These are phyloP conservation scores for Begonia fuchsioides DNA, from an alignment of 306 rosid species.

Conservation along the genomic window DNA sequence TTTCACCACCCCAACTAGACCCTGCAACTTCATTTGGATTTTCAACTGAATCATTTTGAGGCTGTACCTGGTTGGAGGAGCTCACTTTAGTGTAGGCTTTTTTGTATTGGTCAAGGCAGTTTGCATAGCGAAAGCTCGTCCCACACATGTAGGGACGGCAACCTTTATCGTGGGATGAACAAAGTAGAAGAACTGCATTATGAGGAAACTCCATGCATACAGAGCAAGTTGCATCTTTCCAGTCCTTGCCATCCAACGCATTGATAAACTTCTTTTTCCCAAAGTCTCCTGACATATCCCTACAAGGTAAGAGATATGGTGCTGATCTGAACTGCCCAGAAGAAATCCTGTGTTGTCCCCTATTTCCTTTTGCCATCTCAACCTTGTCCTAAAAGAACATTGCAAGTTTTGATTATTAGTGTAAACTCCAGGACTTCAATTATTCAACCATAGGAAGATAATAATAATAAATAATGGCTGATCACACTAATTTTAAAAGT, in stretches of 20 bases:
- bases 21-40: constrained; percentile 27
- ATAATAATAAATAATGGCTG: no score
- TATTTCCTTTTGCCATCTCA: constrained; percentile 82
- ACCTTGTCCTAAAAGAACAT: constrained; percentile 27
- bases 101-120: constrained; percentile 91
- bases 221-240: constrained; percentile 84
- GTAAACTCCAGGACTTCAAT: not conserved
- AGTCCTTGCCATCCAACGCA: constrained; percentile 48
- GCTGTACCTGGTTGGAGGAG: constrained; percentile 27
- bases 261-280: constrained; percentile 56
- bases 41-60: constrained; percentile 20
- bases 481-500: no score
- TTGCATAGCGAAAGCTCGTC: constrained; percentile 60
- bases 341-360: constrained; percentile 55
- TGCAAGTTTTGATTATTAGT: not conserved
- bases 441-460: no score
- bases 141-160: constrained; percentile 96
- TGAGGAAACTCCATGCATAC: constrained; percentile 98
- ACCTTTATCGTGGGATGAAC: constrained; percentile 69
- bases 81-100: constrained; percentile 52
- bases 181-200: constrained; percentile 92
- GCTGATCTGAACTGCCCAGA: constrained; percentile 49
- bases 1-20: constrained; percentile 24
- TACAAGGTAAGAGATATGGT: constrained; percentile 52
- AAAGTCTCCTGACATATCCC: constrained; percentile 35